phyloP scores from a whole-genome alignment of 306 rosid species.

The Oxytropis ochrocephala region DNA sequence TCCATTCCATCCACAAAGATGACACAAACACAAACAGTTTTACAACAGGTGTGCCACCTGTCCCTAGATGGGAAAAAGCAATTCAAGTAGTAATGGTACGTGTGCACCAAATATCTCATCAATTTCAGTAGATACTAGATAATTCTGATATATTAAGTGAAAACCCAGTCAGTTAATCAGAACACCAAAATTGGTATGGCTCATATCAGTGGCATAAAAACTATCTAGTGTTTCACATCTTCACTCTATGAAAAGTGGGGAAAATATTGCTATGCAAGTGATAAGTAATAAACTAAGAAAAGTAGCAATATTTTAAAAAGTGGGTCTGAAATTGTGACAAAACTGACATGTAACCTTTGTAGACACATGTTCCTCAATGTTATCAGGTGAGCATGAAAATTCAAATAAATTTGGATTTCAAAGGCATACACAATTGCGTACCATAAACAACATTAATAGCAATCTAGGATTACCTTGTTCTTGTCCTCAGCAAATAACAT shows the following conservation, averaged over 20 bases:
- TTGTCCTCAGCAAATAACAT: slow-evolving; percentile 97
- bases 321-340: background rate
- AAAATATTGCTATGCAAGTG: background rate
- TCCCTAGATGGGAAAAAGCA: background rate
- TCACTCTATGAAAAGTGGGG: background rate
- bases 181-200: background rate
- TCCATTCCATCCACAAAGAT: slow-evolving; percentile 4
- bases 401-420: background rate
- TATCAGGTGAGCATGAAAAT: slow-evolving; percentile 1
- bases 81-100: background rate
- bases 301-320: background rate
- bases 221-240: background rate
- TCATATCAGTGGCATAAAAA: slow-evolving; percentile 5
- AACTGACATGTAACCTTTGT: slow-evolving; percentile 1
- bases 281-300: background rate
- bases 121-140: background rate
- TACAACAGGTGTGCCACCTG: background rate
- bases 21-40: slow-evolving; percentile 3
- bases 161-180: background rate
- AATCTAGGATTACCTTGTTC: slow-evolving; percentile 56
- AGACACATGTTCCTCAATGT: slow-evolving; percentile 3
- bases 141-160: background rate
- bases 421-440: slow-evolving; percentile 10
- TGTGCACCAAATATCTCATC: background rate
- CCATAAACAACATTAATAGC: slow-evolving; percentile 8